A percentile compares a stretch with the other conserved stretches of the same genome.
These are phyloP conservation scores for Tubosaeta brunneosetosa DNA, from an alignment of 768 basidiomycete species.

Conservation along the genomic window DNA sequence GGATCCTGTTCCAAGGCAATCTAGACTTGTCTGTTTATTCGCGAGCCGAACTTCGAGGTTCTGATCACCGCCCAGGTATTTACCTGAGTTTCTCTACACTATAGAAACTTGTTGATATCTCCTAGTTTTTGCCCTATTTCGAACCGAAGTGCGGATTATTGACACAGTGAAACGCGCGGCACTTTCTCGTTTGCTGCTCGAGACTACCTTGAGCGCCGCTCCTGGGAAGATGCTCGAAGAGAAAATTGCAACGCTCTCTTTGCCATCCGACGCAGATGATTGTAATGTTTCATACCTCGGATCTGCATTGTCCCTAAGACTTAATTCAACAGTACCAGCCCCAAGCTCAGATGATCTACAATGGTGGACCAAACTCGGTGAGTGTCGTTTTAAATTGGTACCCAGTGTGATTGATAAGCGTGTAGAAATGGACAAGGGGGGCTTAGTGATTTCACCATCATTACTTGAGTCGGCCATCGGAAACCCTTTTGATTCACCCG, in stretches of 20 bases:
- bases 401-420: background rate
- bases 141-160: constrained; percentile 70
- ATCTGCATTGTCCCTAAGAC: constrained; percentile 2
- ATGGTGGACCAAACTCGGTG: constrained; percentile 81
- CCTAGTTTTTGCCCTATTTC: constrained; percentile 80
- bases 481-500: constrained; percentile 75
- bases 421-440: constrained; percentile 17
- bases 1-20: constrained; percentile 81
- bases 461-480: constrained; percentile 36
- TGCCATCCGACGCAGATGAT: constrained; percentile 38
- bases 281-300: constrained; percentile 22
- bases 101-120: background rate
- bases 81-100: background rate
- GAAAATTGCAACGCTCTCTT: constrained; percentile 56
- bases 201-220: constrained; percentile 55
- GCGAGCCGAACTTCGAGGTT: constrained; percentile 80
- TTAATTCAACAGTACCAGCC: constrained; percentile 58
- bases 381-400: constrained; percentile 6
- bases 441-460: constrained; percentile 34
- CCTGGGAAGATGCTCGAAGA: constrained; percentile 69
- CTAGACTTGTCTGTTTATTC: constrained; percentile 78
- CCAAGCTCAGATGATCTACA: constrained; percentile 72
- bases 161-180: constrained; percentile 71
- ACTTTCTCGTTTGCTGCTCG: constrained; percentile 63
- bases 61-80: constrained; percentile 91